A percentile compares a stretch with the other conserved stretches of the same genome.
Evolutionary conservation across 345 rosid genomes (phyloP).

Genomic region (Cardamine occulta): DNA sequence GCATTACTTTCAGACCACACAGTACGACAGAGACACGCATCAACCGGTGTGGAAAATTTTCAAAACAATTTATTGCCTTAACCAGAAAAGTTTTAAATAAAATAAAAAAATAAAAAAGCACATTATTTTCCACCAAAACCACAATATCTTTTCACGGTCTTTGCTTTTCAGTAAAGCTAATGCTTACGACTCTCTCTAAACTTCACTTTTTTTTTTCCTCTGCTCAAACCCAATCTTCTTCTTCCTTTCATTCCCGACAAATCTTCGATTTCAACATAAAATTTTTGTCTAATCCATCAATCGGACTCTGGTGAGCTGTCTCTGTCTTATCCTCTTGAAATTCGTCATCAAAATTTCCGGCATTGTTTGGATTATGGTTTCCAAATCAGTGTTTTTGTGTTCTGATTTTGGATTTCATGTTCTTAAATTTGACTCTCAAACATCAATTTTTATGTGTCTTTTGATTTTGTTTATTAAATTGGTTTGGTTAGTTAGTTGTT

Average conservation of each 20-base stretch:
- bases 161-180: conserved; percentile 44
- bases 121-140: conserved; percentile 39
- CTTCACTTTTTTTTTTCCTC: conserved; percentile 27
- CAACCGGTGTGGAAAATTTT: conserved; percentile 18
- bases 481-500: not conserved
- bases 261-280: conserved; percentile 13
- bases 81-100: not conserved
- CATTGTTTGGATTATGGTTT: conserved; percentile 24
- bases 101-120: not conserved
- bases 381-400: conserved; percentile 2
- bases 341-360: not conserved
- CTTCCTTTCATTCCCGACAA: conserved; percentile 16
- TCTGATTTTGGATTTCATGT: conserved; percentile 8
- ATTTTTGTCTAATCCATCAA: conserved; percentile 15
- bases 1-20: not conserved
- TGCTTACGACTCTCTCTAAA: conserved; percentile 45
- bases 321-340: conserved; percentile 7
- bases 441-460: not conserved
- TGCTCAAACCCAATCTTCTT: conserved; percentile 25
- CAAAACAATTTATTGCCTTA: conserved; percentile 26
- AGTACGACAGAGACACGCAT: conserved; percentile 27
- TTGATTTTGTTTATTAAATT: conserved; percentile 26
- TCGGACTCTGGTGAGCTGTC: conserved; percentile 17
- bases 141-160: conserved; percentile 37
- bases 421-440: not conserved